phyloP scores from a whole-genome alignment of 2,329 filamentous ascomycete genomes.

The Stylonectria norvegica region DNA sequence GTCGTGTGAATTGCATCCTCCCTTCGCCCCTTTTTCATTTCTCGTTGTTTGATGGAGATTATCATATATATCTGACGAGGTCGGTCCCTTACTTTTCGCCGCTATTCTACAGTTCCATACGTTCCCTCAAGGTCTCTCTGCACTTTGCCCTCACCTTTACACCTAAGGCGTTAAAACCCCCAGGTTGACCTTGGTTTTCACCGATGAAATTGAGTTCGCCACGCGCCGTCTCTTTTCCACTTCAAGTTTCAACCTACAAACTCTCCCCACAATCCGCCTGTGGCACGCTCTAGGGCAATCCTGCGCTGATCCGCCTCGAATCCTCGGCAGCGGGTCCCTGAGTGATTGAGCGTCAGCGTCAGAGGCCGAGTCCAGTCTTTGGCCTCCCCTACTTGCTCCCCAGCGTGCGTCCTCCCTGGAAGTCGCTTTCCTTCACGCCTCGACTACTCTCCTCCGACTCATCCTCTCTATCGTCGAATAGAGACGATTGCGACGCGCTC shows the following conservation, averaged over 20 bases:
- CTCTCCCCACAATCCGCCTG: background rate
- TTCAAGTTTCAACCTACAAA: background rate
- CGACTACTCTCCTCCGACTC: too few relatives aligned
- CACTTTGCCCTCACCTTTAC: too few relatives aligned
- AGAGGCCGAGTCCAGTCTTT: conserved; percentile 13
- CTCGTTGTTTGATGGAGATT: too few relatives aligned
- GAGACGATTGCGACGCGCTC: too few relatives aligned
- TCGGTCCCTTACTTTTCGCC: too few relatives aligned
- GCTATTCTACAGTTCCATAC: too few relatives aligned
- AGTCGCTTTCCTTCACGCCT: conserved; percentile 12
- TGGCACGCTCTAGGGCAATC: conserved; percentile 1
- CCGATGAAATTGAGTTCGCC: conserved; percentile 19
- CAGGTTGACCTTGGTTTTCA: conserved; percentile 22
- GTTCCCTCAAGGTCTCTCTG: background rate
- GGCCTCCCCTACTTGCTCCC: background rate
- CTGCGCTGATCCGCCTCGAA: conserved; percentile 4
- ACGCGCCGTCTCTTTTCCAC: conserved; percentile 9
- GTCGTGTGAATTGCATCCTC: too few relatives aligned
- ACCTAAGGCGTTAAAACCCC: too few relatives aligned
- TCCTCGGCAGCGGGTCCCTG: conserved; percentile 1
- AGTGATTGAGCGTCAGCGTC: conserved; percentile 12
- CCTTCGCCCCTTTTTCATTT: too few relatives aligned
- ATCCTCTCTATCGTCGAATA: too few relatives aligned
- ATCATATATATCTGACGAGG: too few relatives aligned
- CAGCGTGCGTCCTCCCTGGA: conserved; percentile 1